Conservation (phyloP, 108 stramenopile genomes). For the Discostella stelligeroides region DNA sequence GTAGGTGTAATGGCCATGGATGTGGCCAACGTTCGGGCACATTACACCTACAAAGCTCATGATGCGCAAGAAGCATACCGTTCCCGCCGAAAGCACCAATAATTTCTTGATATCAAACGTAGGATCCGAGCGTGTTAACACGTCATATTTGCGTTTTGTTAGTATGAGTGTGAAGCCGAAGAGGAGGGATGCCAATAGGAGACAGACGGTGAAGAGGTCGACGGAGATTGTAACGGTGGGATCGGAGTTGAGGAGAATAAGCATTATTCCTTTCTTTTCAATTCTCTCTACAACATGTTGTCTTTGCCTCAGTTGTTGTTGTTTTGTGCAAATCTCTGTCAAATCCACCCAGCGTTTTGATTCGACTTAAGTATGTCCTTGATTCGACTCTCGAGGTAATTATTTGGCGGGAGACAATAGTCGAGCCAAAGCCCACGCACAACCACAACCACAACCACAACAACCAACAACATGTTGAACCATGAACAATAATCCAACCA, state of each 20-base stretch:
- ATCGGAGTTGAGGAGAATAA: background rate
- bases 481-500: slow-evolving; percentile 53
- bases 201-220: slow-evolving; percentile 57
- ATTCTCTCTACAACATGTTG: too few relatives aligned
- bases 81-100: slow-evolving; percentile 74
- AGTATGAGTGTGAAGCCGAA: slow-evolving; percentile 58
- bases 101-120: slow-evolving; percentile 68
- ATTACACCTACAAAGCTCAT: slow-evolving; percentile 86
- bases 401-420: too few relatives aligned
- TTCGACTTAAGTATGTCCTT: too few relatives aligned
- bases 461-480: background rate
- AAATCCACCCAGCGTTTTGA: too few relatives aligned
- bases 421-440: too few relatives aligned
- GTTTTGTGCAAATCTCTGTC: too few relatives aligned
- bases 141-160: slow-evolving; percentile 50
- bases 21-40: slow-evolving; percentile 76
- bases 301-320: too few relatives aligned
- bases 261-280: background rate
- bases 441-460: background rate
- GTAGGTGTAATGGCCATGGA: too few relatives aligned
- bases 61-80: slow-evolving; percentile 75
- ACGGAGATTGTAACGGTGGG: slow-evolving; percentile 51
- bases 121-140: slow-evolving; percentile 39
- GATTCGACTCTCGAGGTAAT: too few relatives aligned
- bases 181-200: slow-evolving; percentile 54